Percentiles rank a stretch among this genome's conserved stretches.
Conservation (phyloP, 2,329 filamentous ascomycete genomes). For the Paraphoma chrysanthemicola region DNA sequence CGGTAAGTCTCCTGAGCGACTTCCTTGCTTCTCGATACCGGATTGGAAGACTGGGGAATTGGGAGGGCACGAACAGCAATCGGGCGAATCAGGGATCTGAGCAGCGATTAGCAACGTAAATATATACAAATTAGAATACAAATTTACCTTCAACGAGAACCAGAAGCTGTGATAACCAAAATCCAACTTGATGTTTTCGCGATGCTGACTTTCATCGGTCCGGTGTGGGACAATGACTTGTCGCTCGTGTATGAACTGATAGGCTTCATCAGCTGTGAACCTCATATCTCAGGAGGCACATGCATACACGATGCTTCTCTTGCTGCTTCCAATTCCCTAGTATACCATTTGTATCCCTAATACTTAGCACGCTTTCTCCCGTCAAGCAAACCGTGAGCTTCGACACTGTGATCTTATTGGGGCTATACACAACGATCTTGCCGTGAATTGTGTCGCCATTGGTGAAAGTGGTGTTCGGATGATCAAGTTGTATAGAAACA, state of each 20-base stretch:
- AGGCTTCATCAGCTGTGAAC: background rate
- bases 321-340: background rate
- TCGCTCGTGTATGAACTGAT: background rate
- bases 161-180: background rate
- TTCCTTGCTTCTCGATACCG: background rate
- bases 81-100: slow-evolving; percentile 11
- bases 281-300: background rate
- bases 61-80: slow-evolving; percentile 14
- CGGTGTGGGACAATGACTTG: background rate
- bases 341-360: background rate
- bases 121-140: background rate
- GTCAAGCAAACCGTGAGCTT: slow-evolving; percentile 3
- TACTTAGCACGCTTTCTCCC: background rate
- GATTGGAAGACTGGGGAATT: slow-evolving; percentile 4
- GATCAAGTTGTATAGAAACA: slow-evolving; percentile 11
- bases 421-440: slow-evolving; percentile 10
- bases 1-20: slow-evolving; percentile 5
- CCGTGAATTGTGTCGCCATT: slow-evolving; percentile 14
- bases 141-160: background rate
- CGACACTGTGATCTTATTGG: slow-evolving; percentile 11
- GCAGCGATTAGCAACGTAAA: background rate
- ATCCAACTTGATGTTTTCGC: background rate
- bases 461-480: slow-evolving; percentile 1
- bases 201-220: background rate
- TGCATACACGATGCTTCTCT: background rate